These are phyloP conservation scores for Fusarium globosum DNA, from an alignment of 2,329 filamentous ascomycete genomes.

Conservation along the genomic window DNA sequence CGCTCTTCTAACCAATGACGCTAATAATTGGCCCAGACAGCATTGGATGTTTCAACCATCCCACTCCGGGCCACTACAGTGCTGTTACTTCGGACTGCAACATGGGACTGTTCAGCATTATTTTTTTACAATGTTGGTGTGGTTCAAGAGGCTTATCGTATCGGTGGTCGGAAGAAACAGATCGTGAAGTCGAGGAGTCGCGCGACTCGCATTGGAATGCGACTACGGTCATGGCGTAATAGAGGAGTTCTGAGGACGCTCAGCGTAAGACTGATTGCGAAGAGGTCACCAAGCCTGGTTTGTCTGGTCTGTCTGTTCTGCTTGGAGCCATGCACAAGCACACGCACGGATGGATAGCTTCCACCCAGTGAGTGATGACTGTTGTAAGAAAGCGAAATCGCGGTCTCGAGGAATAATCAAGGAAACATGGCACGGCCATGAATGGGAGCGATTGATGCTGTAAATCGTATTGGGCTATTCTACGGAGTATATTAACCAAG, in stretches of 20 bases:
- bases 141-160: background rate
- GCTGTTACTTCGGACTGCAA: background rate
- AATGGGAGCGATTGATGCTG: background rate
- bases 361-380: background rate
- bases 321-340: background rate
- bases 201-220: background rate
- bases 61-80: background rate
- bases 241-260: background rate
- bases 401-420: background rate
- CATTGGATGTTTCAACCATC: background rate
- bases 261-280: background rate
- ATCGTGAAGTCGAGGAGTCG: background rate
- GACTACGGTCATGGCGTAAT: background rate
- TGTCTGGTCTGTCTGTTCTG: background rate
- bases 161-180: background rate
- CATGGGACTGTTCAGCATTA: background rate
- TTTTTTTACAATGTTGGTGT: background rate
- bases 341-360: background rate
- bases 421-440: background rate
- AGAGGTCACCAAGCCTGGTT: background rate
- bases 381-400: background rate
- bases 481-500: background rate
- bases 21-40: background rate
- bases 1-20: background rate
- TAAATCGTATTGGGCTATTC: background rate